Conservation (phyloP, 495 filamentous ascomycete genomes). For the Trichoderma gamsii region DNA sequence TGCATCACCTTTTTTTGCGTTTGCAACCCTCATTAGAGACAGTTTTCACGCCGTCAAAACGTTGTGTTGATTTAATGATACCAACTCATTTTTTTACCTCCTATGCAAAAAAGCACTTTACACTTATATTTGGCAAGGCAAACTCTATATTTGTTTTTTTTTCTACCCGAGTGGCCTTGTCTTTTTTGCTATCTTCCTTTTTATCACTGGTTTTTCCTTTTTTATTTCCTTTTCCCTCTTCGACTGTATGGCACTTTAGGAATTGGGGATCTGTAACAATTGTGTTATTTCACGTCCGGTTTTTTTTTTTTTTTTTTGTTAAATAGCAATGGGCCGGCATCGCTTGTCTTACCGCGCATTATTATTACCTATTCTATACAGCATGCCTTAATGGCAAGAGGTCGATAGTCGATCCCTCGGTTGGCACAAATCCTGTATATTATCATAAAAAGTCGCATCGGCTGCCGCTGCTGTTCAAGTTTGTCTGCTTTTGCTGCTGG, state of each 20-base stretch:
- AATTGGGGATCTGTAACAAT: conserved; percentile 13
- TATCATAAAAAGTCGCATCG: conserved; percentile 13
- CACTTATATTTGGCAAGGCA: background rate
- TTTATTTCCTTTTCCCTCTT: background rate
- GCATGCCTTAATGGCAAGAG: conserved; percentile 14
- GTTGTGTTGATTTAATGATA: conserved; percentile 15
- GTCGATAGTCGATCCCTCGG: conserved; percentile 8
- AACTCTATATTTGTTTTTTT: conserved; percentile 18
- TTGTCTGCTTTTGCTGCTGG: conserved; percentile 12
- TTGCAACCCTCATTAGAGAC: conserved; percentile 14
- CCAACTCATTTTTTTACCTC: conserved; percentile 9
- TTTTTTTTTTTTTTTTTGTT: conserved; percentile 7
- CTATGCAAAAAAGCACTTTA: background rate
- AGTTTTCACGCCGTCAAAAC: conserved; percentile 12
- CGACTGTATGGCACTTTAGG: background rate
- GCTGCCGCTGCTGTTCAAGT: conserved; percentile 14
- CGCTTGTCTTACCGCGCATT: conserved; percentile 13
- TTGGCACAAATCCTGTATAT: conserved; percentile 13
- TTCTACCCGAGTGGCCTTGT: conserved; percentile 17
- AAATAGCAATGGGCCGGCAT: conserved; percentile 12
- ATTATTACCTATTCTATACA: conserved; percentile 13
- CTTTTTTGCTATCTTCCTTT: conserved; percentile 16
- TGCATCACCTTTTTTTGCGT: conserved; percentile 26
- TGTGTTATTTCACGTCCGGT: conserved; percentile 19
- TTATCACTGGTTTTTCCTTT: conserved; percentile 29